phyloP scores from a whole-genome alignment of 176 grass and related monocot species.

The Echinochloa phyllopogon region DNA sequence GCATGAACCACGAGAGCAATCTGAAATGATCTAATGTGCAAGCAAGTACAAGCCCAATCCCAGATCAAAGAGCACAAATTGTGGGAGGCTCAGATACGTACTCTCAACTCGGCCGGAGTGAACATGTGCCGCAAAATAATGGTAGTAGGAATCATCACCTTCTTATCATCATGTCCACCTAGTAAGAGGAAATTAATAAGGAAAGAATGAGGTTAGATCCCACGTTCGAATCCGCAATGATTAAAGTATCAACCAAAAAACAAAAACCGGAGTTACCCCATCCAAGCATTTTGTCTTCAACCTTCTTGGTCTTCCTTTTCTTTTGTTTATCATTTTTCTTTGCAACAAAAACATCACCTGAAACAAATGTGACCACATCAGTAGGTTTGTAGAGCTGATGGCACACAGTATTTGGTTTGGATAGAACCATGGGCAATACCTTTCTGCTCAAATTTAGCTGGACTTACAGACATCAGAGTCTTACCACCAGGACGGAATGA shows the following conservation, averaged over 20 bases:
- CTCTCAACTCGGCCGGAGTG: conserved; percentile 79
- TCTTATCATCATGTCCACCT: conserved; percentile 95
- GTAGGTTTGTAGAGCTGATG: conserved; percentile 34
- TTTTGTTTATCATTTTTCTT: conserved; percentile 87
- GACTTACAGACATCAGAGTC: conserved; percentile 73
- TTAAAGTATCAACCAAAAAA: conserved; percentile 8
- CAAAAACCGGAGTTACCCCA: conserved; percentile 70
- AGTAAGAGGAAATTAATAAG: conserved; percentile 41
- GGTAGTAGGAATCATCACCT: conserved; percentile 70
- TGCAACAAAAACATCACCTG: conserved; percentile 73
- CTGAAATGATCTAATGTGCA: conserved; percentile 7
- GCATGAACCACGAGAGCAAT: conserved; percentile 12
- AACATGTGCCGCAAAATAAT: conserved; percentile 88
- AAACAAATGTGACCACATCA: conserved; percentile 15
- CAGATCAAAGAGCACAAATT: conserved; percentile 7
- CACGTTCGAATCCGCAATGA: conserved; percentile 24
- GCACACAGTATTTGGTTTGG: conserved; percentile 10
- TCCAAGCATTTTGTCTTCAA: conserved; percentile 92
- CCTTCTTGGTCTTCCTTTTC: conserved; percentile 87
- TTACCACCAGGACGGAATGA: conserved; percentile 82
- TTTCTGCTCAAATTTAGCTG: conserved; percentile 90
- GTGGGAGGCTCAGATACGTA: conserved; percentile 38
- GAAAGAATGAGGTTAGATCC: background rate
- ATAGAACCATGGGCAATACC: conserved; percentile 47
- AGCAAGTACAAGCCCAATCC: background rate